These are phyloP conservation scores for Lachancea mirantina DNA, from an alignment of 805 yeast genomes.

Conservation along the genomic window DNA sequence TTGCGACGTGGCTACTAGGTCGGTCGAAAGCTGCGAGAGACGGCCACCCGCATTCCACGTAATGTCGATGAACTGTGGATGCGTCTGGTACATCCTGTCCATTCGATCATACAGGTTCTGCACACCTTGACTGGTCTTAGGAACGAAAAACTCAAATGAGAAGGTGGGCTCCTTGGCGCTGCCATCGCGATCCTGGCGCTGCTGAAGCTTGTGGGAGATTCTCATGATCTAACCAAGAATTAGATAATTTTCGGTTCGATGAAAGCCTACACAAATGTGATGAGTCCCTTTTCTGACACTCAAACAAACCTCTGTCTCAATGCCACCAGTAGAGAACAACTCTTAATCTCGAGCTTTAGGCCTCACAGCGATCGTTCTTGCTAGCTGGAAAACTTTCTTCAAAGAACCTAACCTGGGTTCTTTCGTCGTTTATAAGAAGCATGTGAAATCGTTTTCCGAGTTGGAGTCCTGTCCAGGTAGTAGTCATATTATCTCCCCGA, in stretches of 20 bases:
- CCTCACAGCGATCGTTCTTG: neutral
- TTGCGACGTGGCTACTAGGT: conserved; percentile 86
- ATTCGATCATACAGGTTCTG: conserved; percentile 93
- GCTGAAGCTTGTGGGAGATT: conserved; percentile 34
- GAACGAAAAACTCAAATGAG: conserved; percentile 95
- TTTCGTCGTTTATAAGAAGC: conserved; percentile 7
- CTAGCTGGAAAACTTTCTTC: neutral
- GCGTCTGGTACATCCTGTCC: conserved; percentile 88
- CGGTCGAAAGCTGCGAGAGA: conserved; percentile 73
- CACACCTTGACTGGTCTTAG: conserved; percentile 94
- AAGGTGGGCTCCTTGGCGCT: conserved; percentile 52
- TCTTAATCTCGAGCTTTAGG: too few species aligned
- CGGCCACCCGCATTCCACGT: conserved; percentile 96
- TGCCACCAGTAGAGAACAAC: too few species aligned
- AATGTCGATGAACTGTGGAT: conserved; percentile 88
- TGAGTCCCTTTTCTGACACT: neutral
- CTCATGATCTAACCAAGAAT: conserved; percentile 25
- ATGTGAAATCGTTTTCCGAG: conserved; percentile 4
- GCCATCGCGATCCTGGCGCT: conserved; percentile 21
- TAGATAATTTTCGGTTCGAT: neutral
- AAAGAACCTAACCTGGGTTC: neutral
- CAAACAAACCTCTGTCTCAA: neutral
- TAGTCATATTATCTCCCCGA: neutral
- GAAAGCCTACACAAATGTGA: neutral
- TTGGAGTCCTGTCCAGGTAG: neutral